Conservation (phyloP, 495 filamentous ascomycete genomes). For the Polyplosphaeria fusca region DNA sequence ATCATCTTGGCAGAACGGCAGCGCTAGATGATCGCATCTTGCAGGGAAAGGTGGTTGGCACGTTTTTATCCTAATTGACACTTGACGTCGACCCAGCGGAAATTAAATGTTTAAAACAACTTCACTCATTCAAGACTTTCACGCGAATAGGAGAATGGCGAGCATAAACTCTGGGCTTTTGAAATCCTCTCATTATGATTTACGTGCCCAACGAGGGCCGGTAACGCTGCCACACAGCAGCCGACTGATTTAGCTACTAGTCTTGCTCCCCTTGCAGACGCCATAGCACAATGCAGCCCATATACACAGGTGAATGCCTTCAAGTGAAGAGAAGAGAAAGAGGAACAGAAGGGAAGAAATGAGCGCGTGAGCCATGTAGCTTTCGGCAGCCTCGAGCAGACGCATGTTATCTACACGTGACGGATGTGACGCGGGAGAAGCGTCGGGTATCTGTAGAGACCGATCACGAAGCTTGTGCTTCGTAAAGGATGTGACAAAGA, state of each 20-base stretch:
- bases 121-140: no score
- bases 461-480: conserved; percentile 17
- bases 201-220: not conserved
- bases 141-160: no score
- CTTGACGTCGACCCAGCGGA: no score
- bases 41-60: no score
- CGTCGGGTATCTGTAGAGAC: conserved; percentile 37
- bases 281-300: not conserved
- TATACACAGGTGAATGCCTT: conserved; percentile 11
- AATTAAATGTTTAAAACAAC: no score
- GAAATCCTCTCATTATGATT: conserved; percentile 20
- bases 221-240: not conserved
- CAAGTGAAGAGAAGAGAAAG: conserved; percentile 3
- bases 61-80: no score
- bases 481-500: conserved; percentile 1
- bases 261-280: conserved; percentile 2
- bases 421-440: no score
- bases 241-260: conserved; percentile 19
- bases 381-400: not conserved
- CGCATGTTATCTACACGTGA: no score
- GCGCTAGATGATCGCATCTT: no score
- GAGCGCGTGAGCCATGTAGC: not conserved
- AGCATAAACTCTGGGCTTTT: no score
- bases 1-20: no score
- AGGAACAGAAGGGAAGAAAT: conserved; percentile 1